These are phyloP conservation scores for Rhizophagus prolifer DNA, from an alignment of 192 early-diverging fungal genomes.

Conservation along the genomic window DNA sequence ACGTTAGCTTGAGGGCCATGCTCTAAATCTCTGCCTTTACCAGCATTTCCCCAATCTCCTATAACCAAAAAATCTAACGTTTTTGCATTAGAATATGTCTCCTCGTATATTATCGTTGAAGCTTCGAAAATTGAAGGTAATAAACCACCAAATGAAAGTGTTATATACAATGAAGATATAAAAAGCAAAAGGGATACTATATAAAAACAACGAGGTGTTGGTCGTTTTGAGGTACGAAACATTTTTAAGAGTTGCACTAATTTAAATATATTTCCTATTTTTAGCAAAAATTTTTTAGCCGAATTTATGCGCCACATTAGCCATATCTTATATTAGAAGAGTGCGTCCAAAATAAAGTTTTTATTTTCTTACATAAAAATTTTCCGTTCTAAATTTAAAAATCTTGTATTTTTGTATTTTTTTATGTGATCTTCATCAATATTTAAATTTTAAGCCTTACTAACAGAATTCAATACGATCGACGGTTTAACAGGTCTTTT, in stretches of 20 bases:
- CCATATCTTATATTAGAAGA: no score
- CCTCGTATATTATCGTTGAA: background rate
- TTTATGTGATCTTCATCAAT: no score
- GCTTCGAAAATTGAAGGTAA: background rate
- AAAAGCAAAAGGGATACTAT: background rate
- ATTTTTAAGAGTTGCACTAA: background rate
- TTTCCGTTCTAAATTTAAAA: no score
- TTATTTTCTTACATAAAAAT: no score
- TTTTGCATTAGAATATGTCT: background rate
- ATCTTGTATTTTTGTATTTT: no score
- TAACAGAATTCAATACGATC: background rate
- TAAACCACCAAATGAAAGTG: background rate
- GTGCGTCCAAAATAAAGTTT: no score
- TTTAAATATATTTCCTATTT: no score
- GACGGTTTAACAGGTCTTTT: background rate
- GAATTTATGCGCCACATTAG: no score
- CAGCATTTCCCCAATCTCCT: slow-evolving; percentile 22
- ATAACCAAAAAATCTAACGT: slow-evolving; percentile 11
- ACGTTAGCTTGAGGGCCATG: background rate
- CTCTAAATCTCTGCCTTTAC: background rate
- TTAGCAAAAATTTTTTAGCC: no score
- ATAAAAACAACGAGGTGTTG: background rate
- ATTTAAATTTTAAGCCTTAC: no score
- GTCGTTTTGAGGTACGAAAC: background rate
- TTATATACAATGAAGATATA: background rate